Conservation (phyloP, 1,284 basidiomycete genomes). For the Ganoderma meredithae region DNA sequence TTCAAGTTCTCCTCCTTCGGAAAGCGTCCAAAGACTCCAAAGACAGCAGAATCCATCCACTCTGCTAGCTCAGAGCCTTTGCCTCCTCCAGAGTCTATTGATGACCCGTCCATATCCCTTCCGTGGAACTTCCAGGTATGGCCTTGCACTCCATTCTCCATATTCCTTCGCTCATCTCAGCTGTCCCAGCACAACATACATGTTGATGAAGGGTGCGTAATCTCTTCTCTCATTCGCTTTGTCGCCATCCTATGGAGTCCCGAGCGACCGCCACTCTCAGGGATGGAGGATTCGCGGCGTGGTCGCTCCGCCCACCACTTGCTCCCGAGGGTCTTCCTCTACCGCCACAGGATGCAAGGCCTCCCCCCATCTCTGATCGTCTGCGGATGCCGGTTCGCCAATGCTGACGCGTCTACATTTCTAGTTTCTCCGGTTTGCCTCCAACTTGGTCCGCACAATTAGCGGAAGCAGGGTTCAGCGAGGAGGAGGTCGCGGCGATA, state of each 20-base stretch:
- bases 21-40: constrained; percentile 47
- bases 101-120: constrained; percentile 68
- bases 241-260: not conserved
- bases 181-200: constrained; percentile 73
- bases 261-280: constrained; percentile 3
- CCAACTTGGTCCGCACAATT: constrained; percentile 74
- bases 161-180: constrained; percentile 15
- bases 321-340: not conserved
- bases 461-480: constrained; percentile 63
- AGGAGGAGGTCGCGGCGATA: constrained; percentile 72
- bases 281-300: not conserved
- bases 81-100: constrained; percentile 46
- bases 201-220: constrained; percentile 74
- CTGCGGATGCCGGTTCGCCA: not conserved
- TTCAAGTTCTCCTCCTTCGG: constrained; percentile 53
- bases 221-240: not conserved
- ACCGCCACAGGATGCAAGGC: not conserved
- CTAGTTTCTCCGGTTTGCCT: constrained; percentile 71
- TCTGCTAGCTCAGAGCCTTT: constrained; percentile 38
- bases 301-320: not conserved
- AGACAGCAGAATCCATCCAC: constrained; percentile 41
- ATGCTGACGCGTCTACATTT: constrained; percentile 15
- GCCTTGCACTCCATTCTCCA: constrained; percentile 22
- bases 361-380: not conserved
- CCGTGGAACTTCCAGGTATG: constrained; percentile 82